Evolutionary conservation across 768 basidiomycete genomes (phyloP), one percentile per base, ranked within the genome.

Genomic region (Porpolomopsis calyptriformis): DNA sequence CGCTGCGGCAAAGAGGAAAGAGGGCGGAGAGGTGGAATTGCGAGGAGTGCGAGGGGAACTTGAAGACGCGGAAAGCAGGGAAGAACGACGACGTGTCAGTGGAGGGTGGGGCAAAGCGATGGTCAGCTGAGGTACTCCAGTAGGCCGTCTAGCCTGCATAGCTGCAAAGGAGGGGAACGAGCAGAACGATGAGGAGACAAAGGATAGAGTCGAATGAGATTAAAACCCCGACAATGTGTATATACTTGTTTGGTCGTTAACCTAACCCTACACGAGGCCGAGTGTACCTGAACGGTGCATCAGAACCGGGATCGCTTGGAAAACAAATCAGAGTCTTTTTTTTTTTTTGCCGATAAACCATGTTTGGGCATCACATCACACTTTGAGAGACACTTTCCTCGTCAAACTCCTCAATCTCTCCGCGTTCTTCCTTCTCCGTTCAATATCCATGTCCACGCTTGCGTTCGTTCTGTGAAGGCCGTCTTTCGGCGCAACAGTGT

Each of bases 401-500:
- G 71, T 86, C 56, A 89, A 61, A 35, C 61, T 76, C 60, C 73
- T 76, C 64, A 88, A 51, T 58, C 85, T 71, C 62, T 87, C 86
- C 39, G 78, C 78, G 48, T 85, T 83, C 64, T 77, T 76, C 62
- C 73, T 78, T 59, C 85, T 72, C 49, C 86, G 70, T 53, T 82
- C 82, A 46, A 79, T 74, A 59, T 89, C 85, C 49, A 69, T 74
- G 49, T 85, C 84, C 18, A 89, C 84, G 42, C 79, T 82, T 24
- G 60, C 53, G 53, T 71, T 80, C 41, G 61, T 63, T 56, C 72
- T 70, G 44, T 66, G 52, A 31, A 78, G 55, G 2, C 80, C 82
- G 43, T 73, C 79, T 43, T 63, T 74, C 6, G 89, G 89, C 33
- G 88, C 89, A 22, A 91, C 76, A 0, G 83, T 84, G 62, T 89